Base-by-base conservation (phyloP, 208 protist species). In the Vickermania spadyakhi region DNA sequence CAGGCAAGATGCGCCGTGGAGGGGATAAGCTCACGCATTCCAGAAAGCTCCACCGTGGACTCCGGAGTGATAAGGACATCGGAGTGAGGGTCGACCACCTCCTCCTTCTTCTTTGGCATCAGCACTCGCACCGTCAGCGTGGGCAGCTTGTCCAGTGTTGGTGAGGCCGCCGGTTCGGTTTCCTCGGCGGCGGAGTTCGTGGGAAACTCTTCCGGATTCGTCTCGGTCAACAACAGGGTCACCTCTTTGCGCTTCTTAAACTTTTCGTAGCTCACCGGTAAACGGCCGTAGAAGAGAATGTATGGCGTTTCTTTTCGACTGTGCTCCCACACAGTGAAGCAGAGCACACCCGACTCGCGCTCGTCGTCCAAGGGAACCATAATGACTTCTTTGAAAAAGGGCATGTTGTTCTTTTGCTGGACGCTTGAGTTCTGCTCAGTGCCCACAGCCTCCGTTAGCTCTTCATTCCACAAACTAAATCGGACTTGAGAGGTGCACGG, bases 1-100 rank as follows among this genome's bases (percentile, higher is more conserved):
- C 51, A 55, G 5, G 26, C 25, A 27, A 55, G 26, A 7, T 28
- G 51, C 5, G 58, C 3, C 31, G 5, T 2, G 18, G 13, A 0
- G n/a, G 58, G n/a, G 62, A 60, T 2, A 0, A 51, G 0, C 56
- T 60, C 25, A 23, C 66, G 11, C 55, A 64, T 5, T n/a, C 18
- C 0, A 27, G 51, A 28, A 27, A 55, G 51, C 26, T n/a, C 36
- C 11, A 45, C 36, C 7, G 51, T 22, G 13, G 25, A 55, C 51
- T 55, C 25, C 13, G 13, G 21, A 26, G 13, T 27, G 26, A 55
- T 55, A 28, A 28, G 51, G 11, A 55, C 51, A 22, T 55, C 51
- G 7, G 51, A 11, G 21, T 55, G 26, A 11, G 5, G 5, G 25
- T 55, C 51, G 5, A 26, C n/a, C 13, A 28, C 51, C 25, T 26